Evolutionary conservation across 345 rosid genomes (phyloP).

Genomic region (Aquilaria malaccensis): DNA sequence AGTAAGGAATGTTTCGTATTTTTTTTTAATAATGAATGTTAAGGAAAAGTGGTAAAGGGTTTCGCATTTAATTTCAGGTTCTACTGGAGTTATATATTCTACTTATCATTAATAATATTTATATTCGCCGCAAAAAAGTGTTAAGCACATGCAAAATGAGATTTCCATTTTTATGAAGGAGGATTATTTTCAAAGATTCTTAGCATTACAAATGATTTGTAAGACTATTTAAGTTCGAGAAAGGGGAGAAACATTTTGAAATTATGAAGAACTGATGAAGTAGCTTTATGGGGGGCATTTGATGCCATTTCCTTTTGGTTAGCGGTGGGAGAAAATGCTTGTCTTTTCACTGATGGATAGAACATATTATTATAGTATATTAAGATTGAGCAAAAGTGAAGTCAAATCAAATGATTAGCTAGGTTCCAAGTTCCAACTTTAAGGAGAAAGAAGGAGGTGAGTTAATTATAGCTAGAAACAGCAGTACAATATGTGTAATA

Average conservation of each 20-base stretch:
- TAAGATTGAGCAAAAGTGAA: conserved; percentile 7
- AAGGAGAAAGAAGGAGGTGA: neutral
- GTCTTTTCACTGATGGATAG: conserved; percentile 16
- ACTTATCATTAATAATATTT: too few relatives aligned
- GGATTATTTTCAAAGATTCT: too few relatives aligned
- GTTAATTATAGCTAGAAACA: neutral
- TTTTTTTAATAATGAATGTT: too few relatives aligned
- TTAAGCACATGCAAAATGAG: neutral
- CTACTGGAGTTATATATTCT: too few relatives aligned
- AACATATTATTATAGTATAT: conserved; percentile 23
- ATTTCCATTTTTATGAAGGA: neutral
- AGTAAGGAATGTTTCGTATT: too few relatives aligned
- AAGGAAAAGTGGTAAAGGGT: too few relatives aligned
- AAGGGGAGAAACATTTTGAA: neutral
- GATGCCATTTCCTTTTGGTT: conserved; percentile 15
- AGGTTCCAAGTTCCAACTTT: too few relatives aligned
- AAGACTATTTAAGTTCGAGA: too few relatives aligned
- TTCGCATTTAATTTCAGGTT: too few relatives aligned
- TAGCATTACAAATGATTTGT: too few relatives aligned
- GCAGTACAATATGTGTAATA: neutral
- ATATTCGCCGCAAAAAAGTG: too few relatives aligned
- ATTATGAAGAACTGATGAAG: conserved; percentile 4
- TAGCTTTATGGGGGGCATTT: conserved; percentile 9
- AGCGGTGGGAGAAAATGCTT: neutral
- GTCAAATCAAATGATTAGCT: conserved; percentile 41